Conservation (phyloP, 257 asterid species). For the Solanum medicagineum region DNA sequence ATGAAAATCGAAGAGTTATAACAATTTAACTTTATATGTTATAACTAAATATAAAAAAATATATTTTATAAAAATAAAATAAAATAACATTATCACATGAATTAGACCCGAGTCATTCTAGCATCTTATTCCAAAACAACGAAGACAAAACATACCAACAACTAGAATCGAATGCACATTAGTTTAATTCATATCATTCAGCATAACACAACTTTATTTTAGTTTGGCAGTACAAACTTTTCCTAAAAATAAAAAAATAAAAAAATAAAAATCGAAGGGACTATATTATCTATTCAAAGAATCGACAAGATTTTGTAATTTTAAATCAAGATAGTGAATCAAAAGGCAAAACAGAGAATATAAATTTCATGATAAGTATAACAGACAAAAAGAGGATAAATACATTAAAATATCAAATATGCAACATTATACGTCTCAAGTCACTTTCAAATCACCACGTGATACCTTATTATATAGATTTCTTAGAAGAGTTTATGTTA, state of each 20-base stretch:
- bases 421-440: background rate
- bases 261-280: background rate
- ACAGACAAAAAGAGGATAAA: background rate
- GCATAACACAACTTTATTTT: background rate
- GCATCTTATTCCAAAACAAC: background rate
- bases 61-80: accelerated
- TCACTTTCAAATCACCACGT: background rate
- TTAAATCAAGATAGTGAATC: background rate
- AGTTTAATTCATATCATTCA: background rate
- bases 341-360: background rate
- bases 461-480: background rate
- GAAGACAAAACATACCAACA: background rate
- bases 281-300: background rate
- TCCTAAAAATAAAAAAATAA: background rate
- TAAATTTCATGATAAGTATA: background rate
- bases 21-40: too few relatives aligned
- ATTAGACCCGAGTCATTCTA: too few relatives aligned
- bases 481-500: background rate
- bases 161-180: background rate
- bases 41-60: background rate
- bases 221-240: background rate
- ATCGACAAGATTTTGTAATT: background rate
- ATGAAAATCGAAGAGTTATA: background rate
- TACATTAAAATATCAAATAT: background rate
- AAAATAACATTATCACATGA: background rate